A percentile compares a stretch with the other conserved stretches of the same genome.
phyloP scores from a whole-genome alignment of 495 filamentous ascomycete species.

The Lasiosphaeris hirsuta region DNA sequence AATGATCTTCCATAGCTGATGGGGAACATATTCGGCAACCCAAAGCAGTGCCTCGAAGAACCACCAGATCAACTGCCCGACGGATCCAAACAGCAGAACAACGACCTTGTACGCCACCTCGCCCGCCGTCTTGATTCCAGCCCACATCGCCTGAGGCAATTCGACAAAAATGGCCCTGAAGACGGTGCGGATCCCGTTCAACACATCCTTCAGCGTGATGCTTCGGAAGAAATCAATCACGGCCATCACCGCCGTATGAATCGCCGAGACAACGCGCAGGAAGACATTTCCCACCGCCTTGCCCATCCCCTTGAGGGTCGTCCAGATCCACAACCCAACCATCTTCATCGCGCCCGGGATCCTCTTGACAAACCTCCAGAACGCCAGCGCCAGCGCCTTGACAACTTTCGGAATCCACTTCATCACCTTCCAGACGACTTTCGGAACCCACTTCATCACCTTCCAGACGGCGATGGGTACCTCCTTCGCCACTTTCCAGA shows the following conservation, averaged over 20 bases:
- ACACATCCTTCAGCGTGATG: slow-evolving; percentile 39
- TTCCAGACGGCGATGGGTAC: slow-evolving; percentile 24
- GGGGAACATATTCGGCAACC: slow-evolving; percentile 32
- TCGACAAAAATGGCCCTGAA: slow-evolving; percentile 31
- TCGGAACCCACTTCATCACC: slow-evolving; percentile 20
- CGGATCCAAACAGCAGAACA: slow-evolving; percentile 28
- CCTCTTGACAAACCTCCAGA: slow-evolving; percentile 25
- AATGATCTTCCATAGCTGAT: slow-evolving; percentile 33
- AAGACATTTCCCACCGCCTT: slow-evolving; percentile 26
- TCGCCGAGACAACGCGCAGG: slow-evolving; percentile 25
- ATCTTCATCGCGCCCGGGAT: slow-evolving; percentile 31
- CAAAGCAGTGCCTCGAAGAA: slow-evolving; percentile 25
- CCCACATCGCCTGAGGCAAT: slow-evolving; percentile 30
- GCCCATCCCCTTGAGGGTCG: slow-evolving; percentile 26
- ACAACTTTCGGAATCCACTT: slow-evolving; percentile 20
- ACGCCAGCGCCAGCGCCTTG: slow-evolving; percentile 9
- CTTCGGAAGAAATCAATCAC: slow-evolving; percentile 34
- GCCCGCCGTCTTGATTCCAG: slow-evolving; percentile 21
- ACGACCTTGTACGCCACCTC: slow-evolving; percentile 24
- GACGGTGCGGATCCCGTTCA: slow-evolving; percentile 32
- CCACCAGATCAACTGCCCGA: slow-evolving; percentile 28
- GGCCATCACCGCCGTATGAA: slow-evolving; percentile 37
- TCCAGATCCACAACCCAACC: slow-evolving; percentile 31
- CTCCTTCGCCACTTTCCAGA: slow-evolving; percentile 12
- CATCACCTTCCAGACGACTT: slow-evolving; percentile 20